These are phyloP conservation scores for Colletotrichum falcatum DNA, from an alignment of 2,329 filamentous ascomycete genomes.

Conservation along the genomic window DNA sequence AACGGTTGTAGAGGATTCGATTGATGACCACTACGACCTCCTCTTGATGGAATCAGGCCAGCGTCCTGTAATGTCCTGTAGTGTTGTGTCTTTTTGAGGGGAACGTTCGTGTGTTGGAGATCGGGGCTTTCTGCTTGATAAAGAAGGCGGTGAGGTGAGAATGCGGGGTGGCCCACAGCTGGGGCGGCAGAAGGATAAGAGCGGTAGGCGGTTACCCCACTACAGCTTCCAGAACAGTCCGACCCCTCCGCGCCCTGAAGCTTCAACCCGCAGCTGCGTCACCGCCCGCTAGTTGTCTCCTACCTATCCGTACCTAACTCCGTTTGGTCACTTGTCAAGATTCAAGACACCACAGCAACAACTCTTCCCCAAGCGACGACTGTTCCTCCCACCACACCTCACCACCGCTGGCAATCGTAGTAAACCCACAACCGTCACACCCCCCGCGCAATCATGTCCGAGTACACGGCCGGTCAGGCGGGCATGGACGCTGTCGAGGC, in stretches of 20 bases:
- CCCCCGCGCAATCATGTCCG: constrained; percentile 60
- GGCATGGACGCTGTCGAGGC: constrained; percentile 75
- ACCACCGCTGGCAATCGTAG: background rate
- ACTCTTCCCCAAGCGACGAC: background rate
- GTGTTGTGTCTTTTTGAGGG: no score
- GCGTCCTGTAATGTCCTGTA: no score
- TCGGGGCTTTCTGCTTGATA: background rate
- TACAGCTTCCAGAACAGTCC: constrained; percentile 50
- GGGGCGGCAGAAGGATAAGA: constrained; percentile 12
- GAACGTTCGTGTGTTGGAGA: background rate
- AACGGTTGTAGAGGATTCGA: no score
- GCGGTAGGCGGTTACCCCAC: constrained; percentile 42
- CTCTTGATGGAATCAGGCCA: no score
- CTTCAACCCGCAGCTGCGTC: constrained; percentile 2
- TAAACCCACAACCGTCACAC: background rate
- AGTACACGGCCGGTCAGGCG: constrained; percentile 62
- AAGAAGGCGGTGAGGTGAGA: background rate
- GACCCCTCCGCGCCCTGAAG: constrained; percentile 16
- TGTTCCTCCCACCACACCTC: background rate
- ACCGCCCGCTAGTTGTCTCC: background rate
- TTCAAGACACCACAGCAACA: background rate
- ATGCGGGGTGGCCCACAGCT: constrained; percentile 4
- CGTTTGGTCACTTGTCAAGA: background rate
- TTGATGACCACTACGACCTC: no score
- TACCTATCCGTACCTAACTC: background rate